Conservation (phyloP, 345 rosid species). For the Cochlearia excelsa region DNA sequence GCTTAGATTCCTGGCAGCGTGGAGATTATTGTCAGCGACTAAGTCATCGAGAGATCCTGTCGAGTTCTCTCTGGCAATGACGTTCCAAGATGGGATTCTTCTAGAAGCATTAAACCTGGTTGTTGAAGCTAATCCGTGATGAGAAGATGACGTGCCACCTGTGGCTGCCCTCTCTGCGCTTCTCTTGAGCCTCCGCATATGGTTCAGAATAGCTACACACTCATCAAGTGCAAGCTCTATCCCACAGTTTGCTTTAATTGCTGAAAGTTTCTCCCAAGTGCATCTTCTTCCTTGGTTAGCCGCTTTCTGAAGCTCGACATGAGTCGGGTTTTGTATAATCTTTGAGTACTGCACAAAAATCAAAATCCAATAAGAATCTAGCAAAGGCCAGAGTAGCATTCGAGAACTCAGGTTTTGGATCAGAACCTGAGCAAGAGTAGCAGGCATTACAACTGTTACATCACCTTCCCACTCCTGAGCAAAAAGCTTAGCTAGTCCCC, state of each 20-base stretch:
- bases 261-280: slow-evolving; percentile 99
- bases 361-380: slow-evolving; percentile 23
- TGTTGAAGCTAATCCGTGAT: slow-evolving; percentile 55
- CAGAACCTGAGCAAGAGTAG: slow-evolving; percentile 89
- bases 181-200: slow-evolving; percentile 90
- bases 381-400: neutral
- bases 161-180: slow-evolving; percentile 92
- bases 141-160: slow-evolving; percentile 65
- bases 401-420: slow-evolving; percentile 13
- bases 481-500: slow-evolving; percentile 88
- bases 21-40: slow-evolving; percentile 37
- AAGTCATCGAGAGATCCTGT: slow-evolving; percentile 89
- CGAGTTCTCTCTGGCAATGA: slow-evolving; percentile 92
- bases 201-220: slow-evolving; percentile 89
- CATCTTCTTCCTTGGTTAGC: slow-evolving; percentile 95
- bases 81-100: slow-evolving; percentile 97
- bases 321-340: slow-evolving; percentile 80
- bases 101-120: slow-evolving; percentile 71
- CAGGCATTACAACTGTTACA: slow-evolving; percentile 96
- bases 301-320: slow-evolving; percentile 75
- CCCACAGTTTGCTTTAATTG: slow-evolving; percentile 91
- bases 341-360: slow-evolving; percentile 55
- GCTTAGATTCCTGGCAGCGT: slow-evolving; percentile 48
- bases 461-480: slow-evolving; percentile 99
- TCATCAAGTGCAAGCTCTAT: slow-evolving; percentile 98